Evolutionary conservation across 352 stramenopile species (phyloP), one percentile per base, ranked within the genome.

Genomic region (Phytophthora tentaculata): DNA sequence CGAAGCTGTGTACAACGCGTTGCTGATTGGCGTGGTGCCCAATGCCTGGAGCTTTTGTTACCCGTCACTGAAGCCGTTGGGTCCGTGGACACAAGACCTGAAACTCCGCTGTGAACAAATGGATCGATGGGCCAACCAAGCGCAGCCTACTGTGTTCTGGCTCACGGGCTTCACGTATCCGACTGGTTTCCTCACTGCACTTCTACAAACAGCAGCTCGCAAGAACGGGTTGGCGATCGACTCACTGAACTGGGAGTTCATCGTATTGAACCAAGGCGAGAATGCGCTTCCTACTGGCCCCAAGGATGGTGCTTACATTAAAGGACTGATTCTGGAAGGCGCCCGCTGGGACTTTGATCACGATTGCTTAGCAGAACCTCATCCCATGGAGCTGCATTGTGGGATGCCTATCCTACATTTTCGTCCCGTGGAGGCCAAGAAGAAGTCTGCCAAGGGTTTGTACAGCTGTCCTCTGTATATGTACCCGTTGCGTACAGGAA

Each of bases 401-500:
- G 64, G 56, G 20, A 98, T 98, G 92, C 95, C 95, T 2, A 96
- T 98, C 52, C 72, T 98, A 51, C 96, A 98, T 61, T 98, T 98
- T 77, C 97, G 98, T 69, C 96, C 96, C 0, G 95, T 98, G 9
- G 94, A 99, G 56, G 86, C 78, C 54, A 98, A 98, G 73, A 98
- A 98, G 64, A 98, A 98, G 57, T 72, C 87, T 13, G 71, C 81
- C 48, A 98, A 98, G 57, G 92, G 90, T 0, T 76, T 97, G 37
- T 99, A 99, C 67, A 90, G 78, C 57, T 99, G 96, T 49, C 96
- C 96, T 3, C 71, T 98, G 28, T 99, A 99, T 71, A 90, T 99
- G 74, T 99, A 99, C 50, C 96, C 96, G 19, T 75, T 98, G n/a
- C 89, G 96, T 19, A 98, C 95, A 0, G 96, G 96, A 23, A 98